A percentile compares a stretch with the other conserved stretches of the same genome.
Evolutionary conservation across 148 eudicot species (phyloP).

Genomic region (Gaultheria prostrata): DNA sequence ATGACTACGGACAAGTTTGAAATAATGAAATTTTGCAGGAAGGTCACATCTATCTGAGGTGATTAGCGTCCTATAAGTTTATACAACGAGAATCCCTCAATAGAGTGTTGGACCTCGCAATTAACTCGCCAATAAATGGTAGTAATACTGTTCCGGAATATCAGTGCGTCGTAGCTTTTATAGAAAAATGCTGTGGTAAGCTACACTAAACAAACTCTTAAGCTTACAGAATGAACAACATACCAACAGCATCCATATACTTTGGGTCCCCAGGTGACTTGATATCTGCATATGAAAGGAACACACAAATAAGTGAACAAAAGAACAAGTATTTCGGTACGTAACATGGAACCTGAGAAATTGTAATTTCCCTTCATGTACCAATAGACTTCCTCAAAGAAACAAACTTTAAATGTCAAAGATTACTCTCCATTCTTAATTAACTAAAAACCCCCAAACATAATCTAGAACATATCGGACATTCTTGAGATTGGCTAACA

Average conservation of each 20-base stretch:
- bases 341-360: background rate
- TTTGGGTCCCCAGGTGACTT: slow-evolving; percentile 75
- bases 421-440: background rate
- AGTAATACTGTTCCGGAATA: background rate
- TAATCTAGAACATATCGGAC: background rate
- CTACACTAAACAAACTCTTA: background rate
- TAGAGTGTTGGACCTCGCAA: background rate
- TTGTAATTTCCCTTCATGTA: background rate
- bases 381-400: slow-evolving; percentile 3
- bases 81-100: background rate
- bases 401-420: background rate
- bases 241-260: slow-evolving; percentile 82
- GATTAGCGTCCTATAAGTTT: background rate
- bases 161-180: background rate
- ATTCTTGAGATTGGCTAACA: background rate
- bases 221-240: slow-evolving; percentile 13
- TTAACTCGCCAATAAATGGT: background rate
- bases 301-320: background rate
- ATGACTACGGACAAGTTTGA: background rate
- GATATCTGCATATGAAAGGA: slow-evolving; percentile 46
- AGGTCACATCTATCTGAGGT: background rate
- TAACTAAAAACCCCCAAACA: background rate
- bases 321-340: background rate
- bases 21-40: background rate
- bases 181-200: background rate